Evolutionary conservation across 73 alveolate genomes (phyloP).

Genomic region (Stentor coeruleus): DNA sequence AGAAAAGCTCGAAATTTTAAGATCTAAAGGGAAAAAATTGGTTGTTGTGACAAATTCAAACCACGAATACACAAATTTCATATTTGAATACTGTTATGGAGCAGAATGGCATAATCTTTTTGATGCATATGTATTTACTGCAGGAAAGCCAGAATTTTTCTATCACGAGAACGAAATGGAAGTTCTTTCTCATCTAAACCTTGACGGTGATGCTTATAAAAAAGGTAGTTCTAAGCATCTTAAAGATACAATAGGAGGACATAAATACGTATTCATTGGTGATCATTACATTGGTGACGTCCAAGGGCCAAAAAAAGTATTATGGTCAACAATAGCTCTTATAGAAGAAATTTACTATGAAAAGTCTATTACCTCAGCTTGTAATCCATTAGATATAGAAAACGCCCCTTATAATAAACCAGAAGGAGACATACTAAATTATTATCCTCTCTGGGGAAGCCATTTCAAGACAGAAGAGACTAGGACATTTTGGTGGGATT

Average conservation of each 20-base stretch:
- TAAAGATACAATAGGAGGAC: neutral
- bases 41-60: neutral
- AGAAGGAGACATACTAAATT: neutral
- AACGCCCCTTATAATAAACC: neutral
- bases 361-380: neutral
- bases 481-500: slow-evolving; percentile 16
- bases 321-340: neutral
- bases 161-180: slow-evolving; percentile 8
- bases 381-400: neutral
- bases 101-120: neutral
- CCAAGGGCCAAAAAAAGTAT: neutral
- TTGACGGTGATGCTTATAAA: neutral
- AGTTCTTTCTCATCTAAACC: neutral
- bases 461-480: neutral
- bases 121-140: neutral
- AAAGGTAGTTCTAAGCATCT: neutral
- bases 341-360: slow-evolving; percentile 19
- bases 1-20: neutral
- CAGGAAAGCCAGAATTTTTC: slow-evolving; percentile 11
- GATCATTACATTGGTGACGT: slow-evolving; percentile 7
- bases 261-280: neutral
- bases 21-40: neutral
- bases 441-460: slow-evolving; percentile 21
- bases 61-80: neutral
- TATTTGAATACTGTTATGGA: slow-evolving; percentile 2